Percentiles rank a stretch among this genome's conserved stretches.
These are phyloP conservation scores for Fusarium sp. DNA, from an alignment of 2,329 filamentous ascomycete species.

Conservation along the genomic window DNA sequence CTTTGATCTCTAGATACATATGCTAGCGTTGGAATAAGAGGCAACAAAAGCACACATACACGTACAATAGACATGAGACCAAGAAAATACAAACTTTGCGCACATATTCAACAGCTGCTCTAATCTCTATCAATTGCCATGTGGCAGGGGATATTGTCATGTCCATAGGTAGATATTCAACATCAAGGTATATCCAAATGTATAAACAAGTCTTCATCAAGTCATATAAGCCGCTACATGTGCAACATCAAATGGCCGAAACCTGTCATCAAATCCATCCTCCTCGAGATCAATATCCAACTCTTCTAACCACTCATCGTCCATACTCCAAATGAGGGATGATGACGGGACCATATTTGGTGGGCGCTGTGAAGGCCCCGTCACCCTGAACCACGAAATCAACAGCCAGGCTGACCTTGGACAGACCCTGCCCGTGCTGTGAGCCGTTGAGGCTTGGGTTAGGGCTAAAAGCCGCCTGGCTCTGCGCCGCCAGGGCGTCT, in stretches of 20 bases:
- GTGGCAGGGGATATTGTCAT: neutral
- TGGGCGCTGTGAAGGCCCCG: slow-evolving; percentile 81
- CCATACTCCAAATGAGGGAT: slow-evolving; percentile 88
- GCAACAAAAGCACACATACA: slow-evolving; percentile 28
- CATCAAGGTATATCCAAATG: slow-evolving; percentile 41
- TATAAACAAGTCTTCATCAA: slow-evolving; percentile 38
- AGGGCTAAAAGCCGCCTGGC: slow-evolving; percentile 53
- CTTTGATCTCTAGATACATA: slow-evolving; percentile 70
- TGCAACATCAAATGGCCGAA: slow-evolving; percentile 16
- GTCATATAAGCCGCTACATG: slow-evolving; percentile 37
- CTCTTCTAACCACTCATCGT: slow-evolving; percentile 40
- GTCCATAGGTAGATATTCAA: slow-evolving; percentile 11
- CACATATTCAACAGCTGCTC: neutral
- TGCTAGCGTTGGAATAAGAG: slow-evolving; percentile 3
- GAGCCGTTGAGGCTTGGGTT: slow-evolving; percentile 51
- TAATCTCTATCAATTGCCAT: neutral
- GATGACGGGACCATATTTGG: slow-evolving; percentile 97
- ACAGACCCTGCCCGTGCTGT: slow-evolving; percentile 58
- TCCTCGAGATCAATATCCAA: neutral
- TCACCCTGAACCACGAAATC: slow-evolving; percentile 98
- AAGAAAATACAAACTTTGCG: slow-evolving; percentile 25
- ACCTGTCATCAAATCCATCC: neutral
- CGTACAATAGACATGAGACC: slow-evolving; percentile 31
- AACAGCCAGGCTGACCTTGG: slow-evolving; percentile 86
- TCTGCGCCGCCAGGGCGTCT: slow-evolving; percentile 69